Conservation (phyloP, 768 basidiomycete genomes). For the Trametes gibbosa region DNA sequence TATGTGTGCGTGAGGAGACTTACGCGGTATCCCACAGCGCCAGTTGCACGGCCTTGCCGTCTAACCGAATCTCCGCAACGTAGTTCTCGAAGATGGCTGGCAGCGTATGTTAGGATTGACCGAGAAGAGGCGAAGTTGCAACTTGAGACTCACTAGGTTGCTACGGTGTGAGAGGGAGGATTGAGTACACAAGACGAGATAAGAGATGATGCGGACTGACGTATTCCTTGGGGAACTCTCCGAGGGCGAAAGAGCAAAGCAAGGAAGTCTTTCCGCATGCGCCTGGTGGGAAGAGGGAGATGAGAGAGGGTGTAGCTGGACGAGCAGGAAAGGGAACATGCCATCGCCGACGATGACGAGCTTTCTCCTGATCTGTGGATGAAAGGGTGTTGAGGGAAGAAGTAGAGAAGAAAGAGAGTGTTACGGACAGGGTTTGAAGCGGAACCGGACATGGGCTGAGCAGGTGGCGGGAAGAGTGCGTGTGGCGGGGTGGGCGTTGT, state of each 20-base stretch:
- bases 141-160: slow-evolving; percentile 43
- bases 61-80: slow-evolving; percentile 96
- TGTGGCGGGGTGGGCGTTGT: slow-evolving; percentile 1
- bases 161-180: slow-evolving; percentile 21
- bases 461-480: not conserved
- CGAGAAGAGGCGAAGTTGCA: not conserved
- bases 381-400: slow-evolving; percentile 1
- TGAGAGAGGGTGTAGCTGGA: slow-evolving; percentile 16
- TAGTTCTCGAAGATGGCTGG: slow-evolving; percentile 97
- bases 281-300: slow-evolving; percentile 42
- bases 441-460: slow-evolving; percentile 35
- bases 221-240: slow-evolving; percentile 96
- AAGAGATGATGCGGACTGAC: slow-evolving; percentile 45
- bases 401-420: not conserved
- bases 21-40: slow-evolving; percentile 99
- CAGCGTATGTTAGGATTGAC: slow-evolving; percentile 7
- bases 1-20: slow-evolving; percentile 18
- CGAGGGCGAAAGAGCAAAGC: slow-evolving; percentile 87
- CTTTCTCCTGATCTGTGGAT: slow-evolving; percentile 81
- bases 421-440: slow-evolving; percentile 58
- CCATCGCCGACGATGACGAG: slow-evolving; percentile 98
- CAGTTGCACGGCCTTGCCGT: slow-evolving; percentile 95
- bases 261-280: slow-evolving; percentile 97
- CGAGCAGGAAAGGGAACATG: slow-evolving; percentile 32
- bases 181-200: not conserved